Conservation (phyloP, 2,329 filamentous ascomycete species). For the Diaporthe aspalathi region DNA sequence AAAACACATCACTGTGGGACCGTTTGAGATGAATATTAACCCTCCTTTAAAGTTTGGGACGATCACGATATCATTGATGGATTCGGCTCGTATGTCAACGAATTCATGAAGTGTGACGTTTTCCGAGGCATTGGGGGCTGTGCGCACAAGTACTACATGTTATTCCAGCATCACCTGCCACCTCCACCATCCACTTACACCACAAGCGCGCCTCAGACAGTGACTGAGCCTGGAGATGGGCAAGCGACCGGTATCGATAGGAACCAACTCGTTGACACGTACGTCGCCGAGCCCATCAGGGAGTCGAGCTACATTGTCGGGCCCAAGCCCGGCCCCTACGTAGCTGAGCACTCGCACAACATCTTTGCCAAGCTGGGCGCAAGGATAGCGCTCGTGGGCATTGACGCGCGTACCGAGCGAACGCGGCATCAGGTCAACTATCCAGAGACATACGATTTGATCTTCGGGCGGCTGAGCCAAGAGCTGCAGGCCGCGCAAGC, state of each 20-base stretch:
- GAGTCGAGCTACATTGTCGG: conserved; percentile 85
- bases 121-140: conserved; percentile 92
- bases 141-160: conserved; percentile 97
- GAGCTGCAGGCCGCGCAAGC: conserved; percentile 76
- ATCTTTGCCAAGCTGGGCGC: conserved; percentile 87
- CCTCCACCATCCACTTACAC: conserved; percentile 89
- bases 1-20: too few species aligned
- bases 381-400: conserved; percentile 84
- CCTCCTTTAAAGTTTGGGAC: too few species aligned
- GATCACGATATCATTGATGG: conserved; percentile 67
- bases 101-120: conserved; percentile 91
- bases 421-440: conserved; percentile 96
- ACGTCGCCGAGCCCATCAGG: conserved; percentile 66
- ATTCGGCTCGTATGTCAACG: conserved; percentile 91
- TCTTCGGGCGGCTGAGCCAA: conserved; percentile 80
- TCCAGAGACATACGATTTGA: conserved; percentile 85
- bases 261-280: conserved; percentile 79
- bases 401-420: conserved; percentile 91
- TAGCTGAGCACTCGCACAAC: conserved; percentile 87
- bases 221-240: conserved; percentile 26
- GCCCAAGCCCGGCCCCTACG: conserved; percentile 84
- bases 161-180: conserved; percentile 94
- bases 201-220: conserved; percentile 69
- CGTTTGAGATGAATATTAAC: too few species aligned
- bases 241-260: conserved; percentile 67